Evolutionary conservation across 2,329 filamentous ascomycete species (phyloP).

Genomic region (Cytospora paraplurivora): DNA sequence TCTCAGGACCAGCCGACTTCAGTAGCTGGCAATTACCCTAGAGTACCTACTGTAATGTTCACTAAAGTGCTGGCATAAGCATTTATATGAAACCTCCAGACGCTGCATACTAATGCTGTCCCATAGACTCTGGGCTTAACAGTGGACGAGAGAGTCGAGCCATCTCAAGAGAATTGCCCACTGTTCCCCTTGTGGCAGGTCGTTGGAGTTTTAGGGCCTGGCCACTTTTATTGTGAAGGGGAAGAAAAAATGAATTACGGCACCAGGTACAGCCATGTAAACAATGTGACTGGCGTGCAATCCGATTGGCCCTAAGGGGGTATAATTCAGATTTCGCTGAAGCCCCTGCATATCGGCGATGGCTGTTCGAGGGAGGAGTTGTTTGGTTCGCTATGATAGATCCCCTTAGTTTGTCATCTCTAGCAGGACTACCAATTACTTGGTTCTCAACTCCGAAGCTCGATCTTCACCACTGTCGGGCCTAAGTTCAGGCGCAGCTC

Average conservation of each 20-base stretch:
- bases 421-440: not conserved
- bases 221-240: too few species aligned
- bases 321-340: not conserved
- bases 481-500: too few species aligned
- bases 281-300: not conserved
- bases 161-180: not conserved
- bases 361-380: not conserved
- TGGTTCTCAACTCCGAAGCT: not conserved
- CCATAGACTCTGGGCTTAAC: too few species aligned
- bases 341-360: conserved; percentile 2
- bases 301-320: not conserved
- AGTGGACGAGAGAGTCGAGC: not conserved
- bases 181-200: not conserved
- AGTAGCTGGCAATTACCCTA: not conserved
- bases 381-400: not conserved
- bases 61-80: not conserved
- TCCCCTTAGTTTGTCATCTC: not conserved
- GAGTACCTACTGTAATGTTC: not conserved
- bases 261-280: not conserved
- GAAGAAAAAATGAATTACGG: too few species aligned
- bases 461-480: not conserved
- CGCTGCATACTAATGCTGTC: too few species aligned
- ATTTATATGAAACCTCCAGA: not conserved
- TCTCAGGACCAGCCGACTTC: not conserved
- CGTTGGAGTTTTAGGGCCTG: not conserved